These are phyloP conservation scores for Aspergillus quadrilineatus DNA, from an alignment of 2,329 filamentous ascomycete genomes.

Conservation along the genomic window DNA sequence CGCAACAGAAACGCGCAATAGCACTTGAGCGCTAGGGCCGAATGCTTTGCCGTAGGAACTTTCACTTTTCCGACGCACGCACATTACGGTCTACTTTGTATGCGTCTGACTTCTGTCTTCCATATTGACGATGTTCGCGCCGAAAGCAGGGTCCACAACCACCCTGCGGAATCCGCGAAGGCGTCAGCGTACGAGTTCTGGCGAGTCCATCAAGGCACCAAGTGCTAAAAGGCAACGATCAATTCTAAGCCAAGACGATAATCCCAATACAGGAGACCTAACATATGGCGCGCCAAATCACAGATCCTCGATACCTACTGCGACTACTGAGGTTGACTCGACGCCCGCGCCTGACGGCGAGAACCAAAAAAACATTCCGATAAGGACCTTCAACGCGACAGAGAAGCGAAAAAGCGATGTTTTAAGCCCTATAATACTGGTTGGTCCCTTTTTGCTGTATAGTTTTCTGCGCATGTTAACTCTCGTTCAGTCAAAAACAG, in stretches of 20 bases:
- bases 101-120: neutral
- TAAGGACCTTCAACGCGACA: slow-evolving; percentile 39
- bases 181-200: slow-evolving; percentile 43
- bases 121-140: slow-evolving; percentile 38
- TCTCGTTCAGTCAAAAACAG: slow-evolving; percentile 68
- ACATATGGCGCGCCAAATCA: slow-evolving; percentile 20
- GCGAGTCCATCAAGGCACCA: slow-evolving; percentile 47
- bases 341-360: slow-evolving; percentile 20
- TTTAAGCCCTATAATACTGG: slow-evolving; percentile 39
- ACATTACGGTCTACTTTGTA: neutral
- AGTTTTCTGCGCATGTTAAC: neutral
- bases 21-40: neutral
- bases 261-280: slow-evolving; percentile 27
- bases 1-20: neutral
- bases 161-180: slow-evolving; percentile 38
- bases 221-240: slow-evolving; percentile 50
- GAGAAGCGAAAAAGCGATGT: slow-evolving; percentile 32
- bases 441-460: slow-evolving; percentile 19
- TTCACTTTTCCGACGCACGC: neutral
- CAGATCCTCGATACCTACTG: slow-evolving; percentile 19
- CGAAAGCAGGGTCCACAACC: slow-evolving; percentile 30
- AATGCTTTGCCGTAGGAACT: too few species aligned
- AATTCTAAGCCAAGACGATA: slow-evolving; percentile 36
- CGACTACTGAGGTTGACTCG: slow-evolving; percentile 15
- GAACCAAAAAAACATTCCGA: slow-evolving; percentile 34